Conservation (phyloP, 129 eudicot genomes). For the Saussurea involucrata region DNA sequence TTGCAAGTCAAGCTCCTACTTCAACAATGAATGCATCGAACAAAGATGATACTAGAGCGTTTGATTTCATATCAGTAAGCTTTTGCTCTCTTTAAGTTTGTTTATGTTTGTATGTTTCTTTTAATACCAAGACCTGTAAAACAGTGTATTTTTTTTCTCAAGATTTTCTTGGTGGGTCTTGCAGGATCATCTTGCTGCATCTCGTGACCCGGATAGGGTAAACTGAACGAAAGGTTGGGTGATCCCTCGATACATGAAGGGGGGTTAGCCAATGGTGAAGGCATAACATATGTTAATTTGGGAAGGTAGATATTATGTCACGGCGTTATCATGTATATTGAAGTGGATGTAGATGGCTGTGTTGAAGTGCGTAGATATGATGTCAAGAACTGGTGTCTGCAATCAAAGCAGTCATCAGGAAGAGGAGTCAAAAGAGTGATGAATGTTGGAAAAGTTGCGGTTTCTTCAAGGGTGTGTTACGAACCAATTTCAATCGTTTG, state of each 20-base stretch:
- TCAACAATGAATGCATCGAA: conserved; percentile 61
- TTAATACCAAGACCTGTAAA: background rate
- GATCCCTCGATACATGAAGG: background rate
- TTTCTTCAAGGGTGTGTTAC: conserved; percentile 3
- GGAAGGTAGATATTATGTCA: conserved; percentile 11
- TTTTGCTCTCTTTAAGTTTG: conserved; percentile 16
- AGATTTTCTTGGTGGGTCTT: conserved; percentile 14
- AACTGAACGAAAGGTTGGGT: conserved; percentile 23
- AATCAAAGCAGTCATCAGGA: conserved; percentile 10
- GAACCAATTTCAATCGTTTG: background rate
- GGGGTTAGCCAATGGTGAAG: background rate
- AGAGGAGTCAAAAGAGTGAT: conserved; percentile 13
- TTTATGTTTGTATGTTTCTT: background rate
- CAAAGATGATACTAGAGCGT: conserved; percentile 88
- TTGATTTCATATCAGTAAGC: conserved; percentile 95
- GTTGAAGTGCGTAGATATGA: conserved; percentile 8
- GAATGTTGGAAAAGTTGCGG: background rate
- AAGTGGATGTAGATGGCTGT: background rate
- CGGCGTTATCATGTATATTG: background rate
- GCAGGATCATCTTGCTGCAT: conserved; percentile 96
- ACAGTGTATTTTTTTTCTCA: background rate
- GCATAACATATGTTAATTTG: background rate
- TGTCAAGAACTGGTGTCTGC: background rate
- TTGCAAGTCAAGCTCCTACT: conserved; percentile 44
- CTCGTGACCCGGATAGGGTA: conserved; percentile 42